These are phyloP conservation scores for Fusarium marasasianum DNA, from an alignment of 2,329 filamentous ascomycete species.

Conservation along the genomic window DNA sequence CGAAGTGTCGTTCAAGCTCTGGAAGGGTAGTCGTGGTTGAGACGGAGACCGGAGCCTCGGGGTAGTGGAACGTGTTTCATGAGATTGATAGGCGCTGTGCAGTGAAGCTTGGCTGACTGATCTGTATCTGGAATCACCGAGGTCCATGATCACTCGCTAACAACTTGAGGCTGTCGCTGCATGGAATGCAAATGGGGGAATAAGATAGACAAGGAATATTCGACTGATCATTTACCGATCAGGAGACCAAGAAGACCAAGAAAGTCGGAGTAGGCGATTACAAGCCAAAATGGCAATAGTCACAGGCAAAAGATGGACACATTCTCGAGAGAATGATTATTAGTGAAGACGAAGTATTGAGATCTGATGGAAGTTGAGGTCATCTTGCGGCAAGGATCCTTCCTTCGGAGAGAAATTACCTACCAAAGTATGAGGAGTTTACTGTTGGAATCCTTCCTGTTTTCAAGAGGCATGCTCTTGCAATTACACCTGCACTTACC, in stretches of 20 bases:
- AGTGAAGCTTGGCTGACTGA: slow-evolving; percentile 55
- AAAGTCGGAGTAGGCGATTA: slow-evolving; percentile 27
- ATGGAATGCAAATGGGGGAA: slow-evolving; percentile 1
- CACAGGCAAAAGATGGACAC: slow-evolving; percentile 22
- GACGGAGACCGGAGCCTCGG: slow-evolving; percentile 35
- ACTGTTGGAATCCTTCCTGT: neutral
- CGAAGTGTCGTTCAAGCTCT: slow-evolving; percentile 55
- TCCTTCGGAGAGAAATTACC: neutral
- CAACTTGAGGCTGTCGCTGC: slow-evolving; percentile 12
- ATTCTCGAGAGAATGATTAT: slow-evolving; percentile 24
- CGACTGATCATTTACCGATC: slow-evolving; percentile 29
- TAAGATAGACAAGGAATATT: slow-evolving; percentile 35
- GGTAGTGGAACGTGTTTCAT: slow-evolving; percentile 32
- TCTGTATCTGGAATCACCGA: slow-evolving; percentile 42
- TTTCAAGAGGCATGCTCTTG: neutral
- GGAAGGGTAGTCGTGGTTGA: slow-evolving; percentile 51
- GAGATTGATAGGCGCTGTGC: slow-evolving; percentile 45
- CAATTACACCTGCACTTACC: slow-evolving; percentile 11
- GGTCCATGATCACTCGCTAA: slow-evolving; percentile 43
- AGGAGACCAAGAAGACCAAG: slow-evolving; percentile 37
- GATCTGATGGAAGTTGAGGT: neutral
- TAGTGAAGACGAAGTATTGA: neutral
- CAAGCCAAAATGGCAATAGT: slow-evolving; percentile 34
- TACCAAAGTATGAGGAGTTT: neutral
- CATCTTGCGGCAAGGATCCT: neutral